Conservation (phyloP, 108 stramenopile species). For the Fistulifera solaris region DNA sequence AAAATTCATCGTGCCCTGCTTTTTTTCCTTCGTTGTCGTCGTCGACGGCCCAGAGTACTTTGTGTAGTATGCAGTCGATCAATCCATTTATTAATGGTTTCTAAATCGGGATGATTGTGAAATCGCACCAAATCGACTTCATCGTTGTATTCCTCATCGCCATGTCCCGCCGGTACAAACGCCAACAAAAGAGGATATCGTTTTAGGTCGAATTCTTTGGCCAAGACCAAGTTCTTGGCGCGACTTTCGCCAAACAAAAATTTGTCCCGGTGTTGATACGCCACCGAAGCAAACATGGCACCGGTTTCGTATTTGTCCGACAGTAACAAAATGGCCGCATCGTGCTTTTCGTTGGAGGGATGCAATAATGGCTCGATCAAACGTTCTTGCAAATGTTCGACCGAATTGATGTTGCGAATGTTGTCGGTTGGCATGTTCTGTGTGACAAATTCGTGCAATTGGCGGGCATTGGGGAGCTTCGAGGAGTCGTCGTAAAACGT, state of each 20-base stretch:
- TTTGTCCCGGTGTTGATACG: constrained; percentile 50
- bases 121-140: constrained; percentile 18
- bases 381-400: constrained; percentile 33
- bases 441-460: constrained; percentile 52
- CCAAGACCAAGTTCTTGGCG: constrained; percentile 56
- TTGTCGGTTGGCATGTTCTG: constrained; percentile 39
- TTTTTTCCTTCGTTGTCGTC: too few species aligned
- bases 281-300: constrained; percentile 48
- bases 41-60: too few species aligned
- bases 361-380: constrained; percentile 22
- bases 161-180: constrained; percentile 24
- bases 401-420: constrained; percentile 57
- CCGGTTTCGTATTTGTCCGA: constrained; percentile 80
- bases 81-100: constrained; percentile 27
- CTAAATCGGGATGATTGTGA: constrained; percentile 14
- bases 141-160: constrained; percentile 10
- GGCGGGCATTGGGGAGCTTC: constrained; percentile 23
- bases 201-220: constrained; percentile 53
- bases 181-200: constrained; percentile 57
- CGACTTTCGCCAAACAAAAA: constrained; percentile 65
- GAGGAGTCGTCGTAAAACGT: constrained; percentile 8
- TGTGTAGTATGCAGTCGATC: constrained; percentile 1
- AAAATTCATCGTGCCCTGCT: too few species aligned
- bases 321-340: constrained; percentile 42
- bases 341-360: not conserved